Evolutionary conservation across 2,329 filamentous ascomycete genomes (phyloP), one percentile per base, ranked within the genome.

Genomic region (Ophiostoma ulmi): DNA sequence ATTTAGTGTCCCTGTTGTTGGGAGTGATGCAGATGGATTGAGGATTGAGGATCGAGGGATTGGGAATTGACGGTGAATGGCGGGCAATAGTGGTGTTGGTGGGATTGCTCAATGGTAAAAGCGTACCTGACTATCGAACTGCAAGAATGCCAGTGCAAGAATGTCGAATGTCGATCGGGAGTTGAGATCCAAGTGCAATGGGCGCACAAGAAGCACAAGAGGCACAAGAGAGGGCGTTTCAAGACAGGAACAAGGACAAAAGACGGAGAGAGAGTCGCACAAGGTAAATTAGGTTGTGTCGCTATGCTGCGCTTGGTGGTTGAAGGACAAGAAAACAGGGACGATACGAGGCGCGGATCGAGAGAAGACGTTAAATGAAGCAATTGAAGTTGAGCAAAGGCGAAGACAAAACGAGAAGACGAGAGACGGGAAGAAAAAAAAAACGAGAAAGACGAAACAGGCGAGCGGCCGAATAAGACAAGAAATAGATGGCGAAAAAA

Each of bases 41-140:
- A 8, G 14, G 58, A 64, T 64, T 6, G 58, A 8, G n/a, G 48
- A 55, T 55, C 20, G 48, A 55, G 31, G 31, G 4, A 31, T 31
- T 55, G 20, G 55, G 11, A n/a, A 61, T 31, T 61, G 26, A 22
- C 10, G 55, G 13, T 31, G 31, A 31, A 31, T 31, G 31, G 31
- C 31, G 31, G 31, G 31, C 31, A 31, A 26, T 8, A 22, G 48
- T 35, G 55, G 3, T 11, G n/a, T 11, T 10, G 52, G 52, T 26
- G 31, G 61, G 61, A 36, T 64, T 64, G 61, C 61, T 58, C 22
- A n/a, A 31, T 35, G 1, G 17, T 13, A 39, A 26, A 65, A 26
- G 63, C 63, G 63, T 65, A 65, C 63, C 63, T 65, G 63, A 65
- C 63, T 39, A 65, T 65, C 63, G 31, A n/a, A 63, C 13, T 63